phyloP scores from a whole-genome alignment of 2,329 filamentous ascomycete genomes.

The Tolypocladium ovalisporum region DNA sequence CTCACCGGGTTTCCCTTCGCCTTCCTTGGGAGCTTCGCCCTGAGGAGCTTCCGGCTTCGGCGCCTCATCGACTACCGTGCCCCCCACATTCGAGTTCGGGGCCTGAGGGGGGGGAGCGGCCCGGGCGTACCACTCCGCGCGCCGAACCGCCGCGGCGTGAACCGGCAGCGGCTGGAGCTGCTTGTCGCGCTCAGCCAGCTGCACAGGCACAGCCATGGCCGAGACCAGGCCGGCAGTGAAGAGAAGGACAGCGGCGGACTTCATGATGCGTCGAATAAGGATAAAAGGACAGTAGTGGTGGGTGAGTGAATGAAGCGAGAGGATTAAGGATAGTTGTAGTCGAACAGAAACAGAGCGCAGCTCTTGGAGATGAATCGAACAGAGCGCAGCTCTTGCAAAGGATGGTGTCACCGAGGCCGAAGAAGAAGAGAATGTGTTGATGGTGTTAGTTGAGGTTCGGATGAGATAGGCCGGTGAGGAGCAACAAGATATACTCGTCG shows the following conservation, averaged over 20 bases:
- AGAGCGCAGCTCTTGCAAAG: constrained; percentile 19
- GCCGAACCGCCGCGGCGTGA: not conserved
- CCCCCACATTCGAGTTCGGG: not conserved
- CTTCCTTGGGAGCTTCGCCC: not conserved
- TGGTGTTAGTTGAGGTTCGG: constrained; percentile 1
- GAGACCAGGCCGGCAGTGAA: constrained; percentile 19
- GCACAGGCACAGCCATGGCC: constrained; percentile 14
- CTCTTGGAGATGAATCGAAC: constrained; percentile 10
- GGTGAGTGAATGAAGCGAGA: not conserved
- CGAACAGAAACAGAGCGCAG: constrained; percentile 18
- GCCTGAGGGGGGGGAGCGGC: not conserved
- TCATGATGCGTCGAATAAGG: constrained; percentile 11
- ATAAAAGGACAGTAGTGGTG: not conserved
- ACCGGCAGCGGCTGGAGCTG: constrained; percentile 2
- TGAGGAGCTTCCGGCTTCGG: not conserved
- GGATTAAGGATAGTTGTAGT: constrained; percentile 2
- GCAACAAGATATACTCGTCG: not conserved
- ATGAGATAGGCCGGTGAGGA: not conserved
- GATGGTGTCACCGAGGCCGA: not conserved
- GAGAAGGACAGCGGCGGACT: constrained; percentile 15
- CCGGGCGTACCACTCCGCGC: not conserved
- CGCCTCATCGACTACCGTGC: not conserved
- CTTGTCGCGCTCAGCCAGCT: constrained; percentile 6
- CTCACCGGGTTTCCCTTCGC: too few relatives aligned
- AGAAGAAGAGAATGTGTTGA: constrained; percentile 6